phyloP scores from a whole-genome alignment of 2,329 filamentous ascomycete genomes.

The Botrytis fabae region DNA sequence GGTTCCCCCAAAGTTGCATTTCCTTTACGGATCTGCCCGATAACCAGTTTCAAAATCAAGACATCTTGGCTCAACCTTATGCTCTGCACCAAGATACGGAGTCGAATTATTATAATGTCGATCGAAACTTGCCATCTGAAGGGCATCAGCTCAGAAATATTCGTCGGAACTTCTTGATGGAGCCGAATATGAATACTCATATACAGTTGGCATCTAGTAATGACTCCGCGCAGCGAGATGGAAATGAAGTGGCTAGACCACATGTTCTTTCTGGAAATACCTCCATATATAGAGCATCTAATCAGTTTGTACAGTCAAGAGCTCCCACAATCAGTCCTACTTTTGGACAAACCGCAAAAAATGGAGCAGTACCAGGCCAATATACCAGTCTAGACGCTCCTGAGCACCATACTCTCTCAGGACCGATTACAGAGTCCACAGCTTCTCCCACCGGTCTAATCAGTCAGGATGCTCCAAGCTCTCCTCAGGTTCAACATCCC shows the following conservation, averaged over 20 bases:
- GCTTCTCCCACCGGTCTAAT: rapidly evolving
- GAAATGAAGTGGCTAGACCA: neutral
- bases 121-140: neutral
- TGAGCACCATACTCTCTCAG: neutral
- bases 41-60: no score
- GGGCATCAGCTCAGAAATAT: rapidly evolving
- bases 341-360: neutral
- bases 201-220: rapidly evolving
- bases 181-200: no score
- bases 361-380: neutral
- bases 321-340: no score
- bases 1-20: rapidly evolving
- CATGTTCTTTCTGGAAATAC: no score
- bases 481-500: rapidly evolving
- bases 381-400: neutral
- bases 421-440: neutral
- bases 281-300: neutral
- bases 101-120: rapidly evolving
- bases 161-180: rapidly evolving
- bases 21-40: no score
- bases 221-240: rapidly evolving
- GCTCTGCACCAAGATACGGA: rapidly evolving
- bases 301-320: neutral
- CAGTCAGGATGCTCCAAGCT: rapidly evolving
- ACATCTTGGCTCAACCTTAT: neutral